Evolutionary conservation across 805 yeast genomes (phyloP).

Genomic region (Hermanozyma aechmeae): DNA sequence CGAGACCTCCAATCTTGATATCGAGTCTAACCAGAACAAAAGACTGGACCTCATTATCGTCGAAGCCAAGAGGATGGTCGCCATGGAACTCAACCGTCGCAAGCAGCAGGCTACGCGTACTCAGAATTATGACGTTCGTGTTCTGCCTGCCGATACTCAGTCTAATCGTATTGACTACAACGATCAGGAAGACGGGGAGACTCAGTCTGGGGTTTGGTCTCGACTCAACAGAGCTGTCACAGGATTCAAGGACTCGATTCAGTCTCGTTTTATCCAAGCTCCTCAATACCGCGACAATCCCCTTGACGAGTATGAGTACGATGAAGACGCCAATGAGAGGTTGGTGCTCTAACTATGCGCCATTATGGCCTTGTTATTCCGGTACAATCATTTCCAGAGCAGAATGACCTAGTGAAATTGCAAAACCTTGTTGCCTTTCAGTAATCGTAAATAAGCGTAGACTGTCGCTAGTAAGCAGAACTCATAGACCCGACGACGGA

Average conservation of each 20-base stretch:
- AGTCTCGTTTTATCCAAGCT: conserved; percentile 6
- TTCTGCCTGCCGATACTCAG: too few species aligned
- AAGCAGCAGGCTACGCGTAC: too few species aligned
- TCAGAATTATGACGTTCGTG: too few species aligned
- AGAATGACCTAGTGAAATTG: too few species aligned
- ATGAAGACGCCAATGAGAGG: conserved; percentile 25
- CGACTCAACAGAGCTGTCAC: conserved; percentile 15
- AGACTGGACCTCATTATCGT: conserved; percentile 28
- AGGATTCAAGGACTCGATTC: conserved; percentile 13
- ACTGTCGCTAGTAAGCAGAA: too few species aligned
- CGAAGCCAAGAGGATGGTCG: conserved; percentile 33
- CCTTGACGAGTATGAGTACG: conserved; percentile 21
- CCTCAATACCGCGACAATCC: conserved; percentile 18
- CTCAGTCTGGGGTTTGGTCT: conserved; percentile 15
- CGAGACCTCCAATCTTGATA: conserved; percentile 2
- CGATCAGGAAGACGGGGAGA: conserved; percentile 8
- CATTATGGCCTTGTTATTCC: too few species aligned
- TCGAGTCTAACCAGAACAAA: conserved; percentile 14
- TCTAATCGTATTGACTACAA: conserved; percentile 15
- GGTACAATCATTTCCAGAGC: too few species aligned
- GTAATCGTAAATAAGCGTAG: too few species aligned
- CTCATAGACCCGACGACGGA: too few species aligned
- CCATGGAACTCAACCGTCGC: conserved; percentile 23
- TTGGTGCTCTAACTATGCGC: conserved; percentile 23
- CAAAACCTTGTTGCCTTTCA: too few species aligned